Base-by-base conservation (phyloP, 805 yeast genomes). In the Candida pini region DNA sequence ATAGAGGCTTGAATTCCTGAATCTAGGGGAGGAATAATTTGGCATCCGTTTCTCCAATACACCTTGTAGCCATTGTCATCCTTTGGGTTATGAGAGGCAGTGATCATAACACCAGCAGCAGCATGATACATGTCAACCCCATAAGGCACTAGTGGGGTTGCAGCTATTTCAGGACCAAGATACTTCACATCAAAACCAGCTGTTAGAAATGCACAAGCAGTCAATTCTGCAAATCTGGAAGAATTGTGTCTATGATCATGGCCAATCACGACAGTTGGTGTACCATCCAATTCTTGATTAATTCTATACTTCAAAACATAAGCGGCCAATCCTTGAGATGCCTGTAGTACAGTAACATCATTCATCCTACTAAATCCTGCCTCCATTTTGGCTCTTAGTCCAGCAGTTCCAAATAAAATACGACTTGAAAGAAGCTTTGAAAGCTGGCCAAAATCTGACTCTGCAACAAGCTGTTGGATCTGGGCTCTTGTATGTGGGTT, bases 111-210 rank as follows among this genome's bases (percentile, higher is more conserved):
- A 16, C 97, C 98, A 33, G 79, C 85, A 0, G 80, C 65, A 0
- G 95, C 84, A 0, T 59, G 44, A 36, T 61, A 68, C 19, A 63
- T 49, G 43, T 83, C 85, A 18, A 90, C 81, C 0, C 83, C 77
- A 58, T 84, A 90, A 2, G 98, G 97, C 1, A 90, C 97, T 55
- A 87, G 60, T 1, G 98, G 98, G 0, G 98, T 90, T 39, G 88
- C 95, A 1, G 74, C 80, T 26, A 63, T 50, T 9, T 54, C 62
- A 9, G 56, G 58, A 1, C 80, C 79, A 30, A 83, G 58, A 44
- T 66, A 78, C 55, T 73, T 76, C 1, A 90, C 96, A 33, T 64
- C 71, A 47, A 84, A 76, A 0, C 95, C 95, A 12, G 68, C 62
- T 12, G 66, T 45, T 8, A 85, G 49, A 35, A 94, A 92, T 2